Base-by-base conservation (phyloP, 352 stramenopile genomes). In the Phytophthora rubi region DNA sequence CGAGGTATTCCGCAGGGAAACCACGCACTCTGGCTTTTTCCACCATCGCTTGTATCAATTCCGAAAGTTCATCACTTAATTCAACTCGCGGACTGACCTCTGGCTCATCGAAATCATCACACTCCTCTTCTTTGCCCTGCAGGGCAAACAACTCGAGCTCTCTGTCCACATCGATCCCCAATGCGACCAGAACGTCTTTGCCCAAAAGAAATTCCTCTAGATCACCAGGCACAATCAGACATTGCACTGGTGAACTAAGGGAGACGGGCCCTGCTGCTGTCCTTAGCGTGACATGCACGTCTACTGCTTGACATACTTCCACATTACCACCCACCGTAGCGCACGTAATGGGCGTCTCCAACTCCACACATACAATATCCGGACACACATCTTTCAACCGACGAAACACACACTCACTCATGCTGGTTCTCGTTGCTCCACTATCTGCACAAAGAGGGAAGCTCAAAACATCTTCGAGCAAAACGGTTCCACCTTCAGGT, bases 361-460 rank as follows among this genome's bases (percentile, higher is more conserved):
- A 23, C 9, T 26, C 33, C 52, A 62, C 61, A 18, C 33, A 13
- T 10, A 2, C 39, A 8, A 52, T 42, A 45, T 51, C 47, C 1
- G 58, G 58, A 16, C 32, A 57, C 18, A 23, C 47, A 8, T 47
- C 42, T 47, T 39, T 16, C 16, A 65, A 57, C 48, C 39, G 6
- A 26, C 30, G 10, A 26, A 62, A 62, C 12, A 59, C 54, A 10
- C 2, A 54, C 23, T 45, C 57, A 16, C 33, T 70, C 62, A 64
- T 64, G 5, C 45, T 47, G 28, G 44, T 64, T 33, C 44, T 63
- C 23, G 62, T 48, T 32, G 62, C 62, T 15, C 62, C 45, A 23
- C 53, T 70, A 53, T 59, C 62, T 4, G 45, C 62, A 26, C 62
- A 64, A 37, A 64, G 53, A 18, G 45, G 16, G 45, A 70, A 45